Evolutionary conservation across 202 grass and related monocot genomes (phyloP).

Genomic region (Panicum hallii): DNA sequence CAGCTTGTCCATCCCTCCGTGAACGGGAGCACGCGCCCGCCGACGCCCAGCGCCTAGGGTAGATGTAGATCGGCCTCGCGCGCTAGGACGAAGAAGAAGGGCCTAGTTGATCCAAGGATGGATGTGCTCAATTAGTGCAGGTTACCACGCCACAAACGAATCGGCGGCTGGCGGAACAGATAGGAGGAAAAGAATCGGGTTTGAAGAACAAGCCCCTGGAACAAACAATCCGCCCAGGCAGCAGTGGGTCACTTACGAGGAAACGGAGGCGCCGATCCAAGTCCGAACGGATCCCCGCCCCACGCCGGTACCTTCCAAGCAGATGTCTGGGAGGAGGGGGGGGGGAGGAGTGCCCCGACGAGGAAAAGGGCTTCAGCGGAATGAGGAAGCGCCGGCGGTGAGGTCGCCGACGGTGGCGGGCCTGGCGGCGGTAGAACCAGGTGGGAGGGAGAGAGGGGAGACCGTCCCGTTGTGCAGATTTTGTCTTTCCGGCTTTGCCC

Average conservation of each 20-base stretch:
- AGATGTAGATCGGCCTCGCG: background rate
- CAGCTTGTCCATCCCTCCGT: constrained; percentile 68
- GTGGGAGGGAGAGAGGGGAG: background rate
- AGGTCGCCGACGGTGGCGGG: background rate
- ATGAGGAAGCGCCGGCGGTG: background rate
- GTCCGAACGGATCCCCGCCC: background rate
- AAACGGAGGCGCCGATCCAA: background rate
- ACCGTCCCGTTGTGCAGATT: background rate
- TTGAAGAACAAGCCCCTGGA: background rate
- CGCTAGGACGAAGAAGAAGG: background rate
- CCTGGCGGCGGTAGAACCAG: background rate
- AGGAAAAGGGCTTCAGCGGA: background rate
- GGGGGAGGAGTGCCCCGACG: background rate
- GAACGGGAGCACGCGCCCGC: background rate
- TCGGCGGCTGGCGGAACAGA: background rate
- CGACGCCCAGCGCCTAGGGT: background rate
- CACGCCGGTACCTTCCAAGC: background rate
- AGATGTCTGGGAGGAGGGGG: background rate
- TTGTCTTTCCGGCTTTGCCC: background rate
- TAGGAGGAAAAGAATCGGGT: background rate
- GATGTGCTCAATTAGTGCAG: constrained; percentile 1
- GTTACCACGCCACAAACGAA: background rate
- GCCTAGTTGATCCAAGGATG: background rate
- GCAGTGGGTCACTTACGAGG: background rate
- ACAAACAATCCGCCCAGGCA: background rate